Evolutionary conservation across 2,329 filamentous ascomycete species (phyloP), one percentile per base, ranked within the genome.

Genomic region (Claviceps citrina): DNA sequence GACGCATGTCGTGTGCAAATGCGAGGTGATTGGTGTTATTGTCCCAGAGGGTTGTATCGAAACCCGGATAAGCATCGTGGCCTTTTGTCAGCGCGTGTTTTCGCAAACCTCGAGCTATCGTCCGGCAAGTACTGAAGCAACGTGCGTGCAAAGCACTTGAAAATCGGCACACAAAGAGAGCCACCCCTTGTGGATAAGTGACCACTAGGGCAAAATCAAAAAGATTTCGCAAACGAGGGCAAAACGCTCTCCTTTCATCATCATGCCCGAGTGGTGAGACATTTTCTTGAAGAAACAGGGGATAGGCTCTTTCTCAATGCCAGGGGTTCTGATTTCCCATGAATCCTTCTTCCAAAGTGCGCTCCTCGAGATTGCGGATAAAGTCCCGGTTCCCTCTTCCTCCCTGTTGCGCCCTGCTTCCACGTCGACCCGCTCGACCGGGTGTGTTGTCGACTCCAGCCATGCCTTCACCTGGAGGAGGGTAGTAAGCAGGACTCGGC

Each of bases 401-500:
- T 32, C 70, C 64, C 54, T 73, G 71, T 49, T 78, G 73, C 34
- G 73, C 71, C 41, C 86, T 73, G 55, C 84, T 89, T 33, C 83
- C 81, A 56, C 87, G 73, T 52, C 86, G 74, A 31, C 82, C 76
- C 24, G 81, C 60, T 64, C 73, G 58, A 41, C 64, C 58, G 35
- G 68, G 54, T 19, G 75, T 66, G 43, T 71, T 73, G 36, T 78
- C 71, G 44, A 83, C 74, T 7, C 68, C 63, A 16, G 76, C 71
- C 51, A 84, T 78, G 8, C 85, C 84, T 48, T 96, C 89, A 6
- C 82, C 78, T 2, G 89, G 84, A 16, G 91, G 91, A 9, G 91
- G 91, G 52, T 96, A 98, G 61, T 98, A 98, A 2, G 91, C 91
- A 5, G 91, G 91, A 51, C 86, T 95, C 2, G 91, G 91, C 56